Evolutionary conservation across 139 green algal species (phyloP).

Genomic region (Auxenochlorella pyrenoidosa): DNA sequence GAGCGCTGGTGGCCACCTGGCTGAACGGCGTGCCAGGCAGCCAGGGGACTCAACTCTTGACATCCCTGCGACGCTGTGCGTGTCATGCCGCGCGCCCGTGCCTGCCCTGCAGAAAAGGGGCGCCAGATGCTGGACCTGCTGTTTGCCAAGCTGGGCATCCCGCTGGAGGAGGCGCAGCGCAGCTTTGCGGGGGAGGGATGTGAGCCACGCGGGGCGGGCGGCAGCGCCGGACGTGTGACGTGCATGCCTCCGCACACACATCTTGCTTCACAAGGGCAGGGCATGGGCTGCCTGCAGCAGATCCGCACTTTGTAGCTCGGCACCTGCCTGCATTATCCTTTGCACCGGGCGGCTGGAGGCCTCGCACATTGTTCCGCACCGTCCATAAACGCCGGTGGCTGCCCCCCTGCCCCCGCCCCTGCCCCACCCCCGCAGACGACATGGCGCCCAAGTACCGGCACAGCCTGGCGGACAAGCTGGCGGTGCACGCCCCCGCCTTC

Average conservation of each 20-base stretch:
- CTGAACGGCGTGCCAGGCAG: not conserved
- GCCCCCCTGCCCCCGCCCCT: not conserved
- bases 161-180: slow-evolving; percentile 54
- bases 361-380: too few relatives aligned
- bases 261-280: not conserved
- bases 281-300: too few relatives aligned
- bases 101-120: slow-evolving; percentile 61
- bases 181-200: slow-evolving; percentile 37
- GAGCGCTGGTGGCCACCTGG: not conserved
- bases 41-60: not conserved
- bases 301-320: too few relatives aligned
- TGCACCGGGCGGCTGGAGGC: too few relatives aligned
- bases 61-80: not conserved
- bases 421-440: slow-evolving; percentile 41
- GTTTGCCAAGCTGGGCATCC: slow-evolving; percentile 83
- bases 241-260: too few relatives aligned
- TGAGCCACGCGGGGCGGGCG: not conserved
- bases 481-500: slow-evolving; percentile 51
- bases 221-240: too few relatives aligned
- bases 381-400: not conserved
- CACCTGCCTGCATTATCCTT: too few relatives aligned
- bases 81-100: not conserved
- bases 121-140: slow-evolving; percentile 71
- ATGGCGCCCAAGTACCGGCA: slow-evolving; percentile 58
- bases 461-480: slow-evolving; percentile 47